Conservation (phyloP, 2,329 filamentous ascomycete genomes). For the Colletotrichum sp. region DNA sequence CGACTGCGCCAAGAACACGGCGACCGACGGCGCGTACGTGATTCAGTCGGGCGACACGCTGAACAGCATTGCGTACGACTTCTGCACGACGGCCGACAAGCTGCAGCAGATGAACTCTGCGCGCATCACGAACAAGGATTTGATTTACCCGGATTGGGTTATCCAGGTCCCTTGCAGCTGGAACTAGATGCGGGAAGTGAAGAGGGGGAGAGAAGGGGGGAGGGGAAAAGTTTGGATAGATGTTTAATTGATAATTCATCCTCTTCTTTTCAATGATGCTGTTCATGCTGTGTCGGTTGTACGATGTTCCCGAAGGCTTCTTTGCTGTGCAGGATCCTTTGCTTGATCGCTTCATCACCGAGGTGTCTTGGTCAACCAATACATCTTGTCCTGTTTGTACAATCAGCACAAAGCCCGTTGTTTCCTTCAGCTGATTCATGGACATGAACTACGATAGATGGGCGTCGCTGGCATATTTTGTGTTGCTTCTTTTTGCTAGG, state of each 20-base stretch:
- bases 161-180: background rate
- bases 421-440: no score
- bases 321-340: fast-evolving
- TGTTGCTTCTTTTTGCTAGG: background rate
- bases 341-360: background rate
- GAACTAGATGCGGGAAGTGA: background rate
- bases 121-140: background rate
- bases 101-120: background rate
- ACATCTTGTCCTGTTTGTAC: background rate
- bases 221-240: background rate
- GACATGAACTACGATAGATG: no score
- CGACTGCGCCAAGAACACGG: background rate
- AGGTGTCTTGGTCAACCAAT: fast-evolving
- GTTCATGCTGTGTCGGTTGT: fast-evolving
- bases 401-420: background rate
- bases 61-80: background rate
- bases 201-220: background rate
- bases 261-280: background rate
- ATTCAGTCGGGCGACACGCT: background rate
- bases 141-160: background rate
- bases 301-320: fast-evolving
- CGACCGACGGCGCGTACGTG: background rate
- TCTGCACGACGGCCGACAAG: background rate
- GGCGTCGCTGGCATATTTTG: background rate
- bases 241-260: background rate